Evolutionary conservation across 176 grass and related monocot species (phyloP), one percentile per base, ranked within the genome.

Genomic region (Bolboschoenus planiculmis): DNA sequence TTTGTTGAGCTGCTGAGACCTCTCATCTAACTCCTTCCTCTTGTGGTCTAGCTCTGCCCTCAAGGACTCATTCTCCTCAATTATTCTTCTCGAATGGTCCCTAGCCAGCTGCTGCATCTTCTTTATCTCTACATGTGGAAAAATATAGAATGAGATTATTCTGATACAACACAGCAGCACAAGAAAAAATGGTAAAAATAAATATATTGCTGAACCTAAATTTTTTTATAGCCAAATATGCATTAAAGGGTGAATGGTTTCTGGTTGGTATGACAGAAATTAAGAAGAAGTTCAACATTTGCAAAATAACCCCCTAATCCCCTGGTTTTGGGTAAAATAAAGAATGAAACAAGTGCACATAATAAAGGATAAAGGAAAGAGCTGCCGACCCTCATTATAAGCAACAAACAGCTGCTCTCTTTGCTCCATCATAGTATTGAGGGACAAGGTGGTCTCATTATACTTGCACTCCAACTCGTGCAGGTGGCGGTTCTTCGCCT

Each of bases 51-150:
- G 74, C 65, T 89, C 54, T 2, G 51, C 34, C 15, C 44, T 65
- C 78, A 97, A 79, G 18, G 86, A 89, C 53, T 48, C 37, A 44
- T 97, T 94, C 71, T 97, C 90, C 0, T 83, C 80, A 89, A 92
- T 53, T 64, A 85, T 65, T 74, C 33, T 91, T 51, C 72, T 75
- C 34, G 87, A 88, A 80, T 94, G 87, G 70, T 94, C 77, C 61
- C 86, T 59, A 88, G 85, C 73, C 79, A 88, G 65, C 30, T 86
- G 83, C 13, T 87, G 85, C 90, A 97, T 94, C 90, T 94, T 89
- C 27, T 46, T 81, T 57, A 97, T 97, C 84, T 97, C 94, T 97
- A 65, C 18, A 48, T 37, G 30, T 43, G 21, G 42, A 26, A 42
- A 30, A 65, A 21, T 2, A 26, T 29, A 31, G 79, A 63, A 75